Base-by-base conservation (phyloP, 108 stramenopile species). In the Heterococcus sp. region DNA sequence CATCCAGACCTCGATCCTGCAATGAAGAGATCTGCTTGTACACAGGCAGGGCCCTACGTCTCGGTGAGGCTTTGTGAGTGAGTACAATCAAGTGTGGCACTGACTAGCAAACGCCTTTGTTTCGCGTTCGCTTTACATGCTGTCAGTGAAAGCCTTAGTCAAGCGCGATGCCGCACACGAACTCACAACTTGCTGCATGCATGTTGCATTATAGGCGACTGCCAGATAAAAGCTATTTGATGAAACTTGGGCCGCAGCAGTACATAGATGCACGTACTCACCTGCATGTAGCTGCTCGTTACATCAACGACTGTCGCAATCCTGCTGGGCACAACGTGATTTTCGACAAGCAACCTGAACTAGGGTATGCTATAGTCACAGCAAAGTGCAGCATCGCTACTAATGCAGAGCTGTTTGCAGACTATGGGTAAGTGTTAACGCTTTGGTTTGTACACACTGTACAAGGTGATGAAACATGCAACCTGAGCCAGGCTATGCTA, bases 241-340 rank as follows among this genome's bases (percentile, higher is more conserved):
- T 80, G 78, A 63, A 72, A 29, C n/a, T 80, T 34, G 78, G 78
- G 8, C 78, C 78, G 27, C 2, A 69, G 78, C 63, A 65, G 21
- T 78, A 78, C 63, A 65, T 78, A 36, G 78, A 78, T 34, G 78
- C 78, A 31, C 32, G 32, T 37, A 37, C 65, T 36, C 35, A 78
- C 34, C 68, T 64, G 27, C 64, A 71, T 5, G 78, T 78, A 5
- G 33, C 34, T 35, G 78, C 78, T 30, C 71, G 78, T 26, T 82
- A 73, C 29, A 82, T 82, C 37, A 82, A 82, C 38, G 80, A 82
- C 65, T 82, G 80, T 67, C 80, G 80, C 37, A 82, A 74, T 40
- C 2, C 72, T 5, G 37, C 38, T 5, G 14, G 65, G 46, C 68
- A 58, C 38, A 82, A 82, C 33, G 80, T 65, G n/a, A 66, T 66